Base-by-base conservation (phyloP, 192 early-diverging fungal species). In the Ambispora gerdemannii region DNA sequence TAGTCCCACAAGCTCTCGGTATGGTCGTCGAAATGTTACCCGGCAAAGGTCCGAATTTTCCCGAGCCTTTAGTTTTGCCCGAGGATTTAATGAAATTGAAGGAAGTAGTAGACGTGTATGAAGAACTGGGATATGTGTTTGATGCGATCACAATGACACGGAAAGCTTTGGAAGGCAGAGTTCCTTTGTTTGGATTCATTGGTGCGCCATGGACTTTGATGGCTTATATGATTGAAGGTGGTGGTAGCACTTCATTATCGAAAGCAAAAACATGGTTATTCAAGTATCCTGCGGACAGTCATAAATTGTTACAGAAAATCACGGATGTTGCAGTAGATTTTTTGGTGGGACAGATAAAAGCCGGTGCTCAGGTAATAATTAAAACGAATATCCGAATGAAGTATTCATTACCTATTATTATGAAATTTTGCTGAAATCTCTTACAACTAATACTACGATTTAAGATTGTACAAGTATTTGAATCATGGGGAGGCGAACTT, bases 141-240 rank as follows among this genome's bases (percentile, higher is more conserved):
- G 91, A 93, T 35, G 97, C 97, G 27, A 90, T 99, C 67, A 94
- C 94, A 22, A 84, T 96, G 81, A 96, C 97, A 3, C 86, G 97
- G 49, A 87, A 89, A 67, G 81, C 79, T 63, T 85, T 99, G 20
- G 80, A 85, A 8, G 95, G 95, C 56, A 85, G 91, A 47, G 92
- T 93, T 15, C 95, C 97, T 43, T 82, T 99, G 72, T 87, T 95
- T 76, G 97, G 97, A 17, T 99, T 99, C 73, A 86, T 87, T n/a
- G 97, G 97, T 20, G 93, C 94, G 0, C 97, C 97, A 4, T 99
- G 97, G 97, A 99, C 97, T 28, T 82, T 99, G 51, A 92, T 97
- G 91, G 93, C 94, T 8, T 99, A 99, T 73, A 97, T 97, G 95
- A 90, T 99, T 74, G 97, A 99, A 77, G 97, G 97, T 36, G 92